These are phyloP conservation scores for Colletotrichum siamense DNA, from an alignment of 2,329 filamentous ascomycete genomes.

Conservation along the genomic window DNA sequence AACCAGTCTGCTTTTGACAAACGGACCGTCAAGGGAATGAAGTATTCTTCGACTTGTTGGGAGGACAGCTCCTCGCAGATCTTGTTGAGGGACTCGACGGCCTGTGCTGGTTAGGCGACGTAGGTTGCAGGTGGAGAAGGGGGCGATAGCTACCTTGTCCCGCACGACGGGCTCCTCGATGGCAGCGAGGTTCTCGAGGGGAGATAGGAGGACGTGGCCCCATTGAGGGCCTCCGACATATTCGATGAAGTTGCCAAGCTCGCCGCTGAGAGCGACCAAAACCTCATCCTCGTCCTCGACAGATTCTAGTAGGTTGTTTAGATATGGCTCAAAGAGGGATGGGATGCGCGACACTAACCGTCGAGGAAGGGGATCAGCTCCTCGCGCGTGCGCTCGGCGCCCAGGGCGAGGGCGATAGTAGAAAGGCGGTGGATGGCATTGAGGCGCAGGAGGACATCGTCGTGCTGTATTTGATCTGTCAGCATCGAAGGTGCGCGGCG, in stretches of 20 bases:
- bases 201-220: constrained; percentile 95
- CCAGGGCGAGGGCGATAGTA: constrained; percentile 95
- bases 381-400: constrained; percentile 94
- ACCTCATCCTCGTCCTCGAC: constrained; percentile 99
- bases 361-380: constrained; percentile 99
- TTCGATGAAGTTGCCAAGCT: constrained; percentile 95
- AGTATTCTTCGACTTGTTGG: constrained; percentile 94
- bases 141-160: constrained; percentile 76
- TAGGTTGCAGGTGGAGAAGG: constrained; percentile 8
- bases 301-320: constrained; percentile 70
- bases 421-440: constrained; percentile 98
- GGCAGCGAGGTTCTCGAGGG: constrained; percentile 95
- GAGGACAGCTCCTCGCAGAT: constrained; percentile 92
- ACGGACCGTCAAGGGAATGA: constrained; percentile 93
- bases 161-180: constrained; percentile 98
- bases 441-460: constrained; percentile 95
- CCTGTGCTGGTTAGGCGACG: constrained; percentile 56
- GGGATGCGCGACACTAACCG: constrained; percentile 65
- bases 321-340: constrained; percentile 19
- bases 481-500: constrained; percentile 25
- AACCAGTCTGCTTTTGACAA: constrained; percentile 99
- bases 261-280: constrained; percentile 93
- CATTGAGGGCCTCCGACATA: constrained; percentile 95
- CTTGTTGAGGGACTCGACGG: constrained; percentile 98
- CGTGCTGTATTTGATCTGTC: constrained; percentile 69